A percentile compares a stretch with the other conserved stretches of the same genome.
Conservation (phyloP, 345 rosid genomes). For the Punica granatum region DNA sequence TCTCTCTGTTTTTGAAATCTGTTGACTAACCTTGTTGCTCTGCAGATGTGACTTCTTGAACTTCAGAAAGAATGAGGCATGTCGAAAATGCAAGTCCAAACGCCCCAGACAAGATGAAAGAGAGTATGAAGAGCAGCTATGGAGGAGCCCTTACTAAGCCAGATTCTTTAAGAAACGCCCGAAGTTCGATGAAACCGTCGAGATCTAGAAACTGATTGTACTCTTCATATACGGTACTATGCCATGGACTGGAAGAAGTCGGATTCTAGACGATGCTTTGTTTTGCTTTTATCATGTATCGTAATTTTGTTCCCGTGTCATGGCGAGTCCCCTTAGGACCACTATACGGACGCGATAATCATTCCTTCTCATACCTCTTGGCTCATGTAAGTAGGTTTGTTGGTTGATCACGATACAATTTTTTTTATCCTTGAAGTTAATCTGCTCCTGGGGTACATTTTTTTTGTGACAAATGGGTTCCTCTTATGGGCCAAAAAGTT, state of each 20-base stretch:
- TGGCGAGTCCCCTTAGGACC: no score
- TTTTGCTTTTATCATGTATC: neutral
- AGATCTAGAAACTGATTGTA: neutral
- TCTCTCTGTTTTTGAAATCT: slow-evolving; percentile 1
- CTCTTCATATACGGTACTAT: neutral
- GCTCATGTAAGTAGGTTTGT: no score
- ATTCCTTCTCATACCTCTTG: no score
- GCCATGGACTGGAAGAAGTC: neutral
- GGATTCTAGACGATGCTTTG: neutral
- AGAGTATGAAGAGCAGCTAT: slow-evolving; percentile 26
- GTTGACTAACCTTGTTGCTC: slow-evolving; percentile 4
- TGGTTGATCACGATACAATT: no score
- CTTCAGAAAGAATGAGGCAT: slow-evolving; percentile 48
- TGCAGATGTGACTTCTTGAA: slow-evolving; percentile 75
- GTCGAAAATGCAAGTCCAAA: slow-evolving; percentile 49
- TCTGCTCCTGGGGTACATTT: no score
- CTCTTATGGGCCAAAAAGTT: no score
- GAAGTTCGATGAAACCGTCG: neutral
- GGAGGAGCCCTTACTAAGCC: slow-evolving; percentile 21
- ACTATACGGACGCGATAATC: no score
- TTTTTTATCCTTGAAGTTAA: no score
- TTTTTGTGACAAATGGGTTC: no score
- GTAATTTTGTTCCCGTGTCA: no score
- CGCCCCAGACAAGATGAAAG: slow-evolving; percentile 24
- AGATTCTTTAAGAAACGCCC: neutral